Conservation (phyloP, 163 green algal genomes). For the Botryococcus braunii region DNA sequence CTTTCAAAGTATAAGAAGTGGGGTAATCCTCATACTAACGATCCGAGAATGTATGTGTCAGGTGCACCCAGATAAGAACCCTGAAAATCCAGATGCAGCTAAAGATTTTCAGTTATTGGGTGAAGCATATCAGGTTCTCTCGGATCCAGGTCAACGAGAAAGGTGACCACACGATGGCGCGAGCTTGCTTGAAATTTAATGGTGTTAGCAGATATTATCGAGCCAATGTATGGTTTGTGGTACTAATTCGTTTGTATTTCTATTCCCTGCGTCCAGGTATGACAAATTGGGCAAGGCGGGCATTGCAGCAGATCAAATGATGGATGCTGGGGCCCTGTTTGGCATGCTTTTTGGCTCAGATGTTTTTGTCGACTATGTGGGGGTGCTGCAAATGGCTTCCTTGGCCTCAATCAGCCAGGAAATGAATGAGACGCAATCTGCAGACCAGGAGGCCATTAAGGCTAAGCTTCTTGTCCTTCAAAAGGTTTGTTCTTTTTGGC, state of each 20-base stretch:
- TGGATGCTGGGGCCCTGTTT: slow-evolving; percentile 52
- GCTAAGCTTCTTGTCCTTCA: slow-evolving; percentile 34
- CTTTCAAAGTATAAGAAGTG: neutral
- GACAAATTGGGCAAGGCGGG: slow-evolving; percentile 30
- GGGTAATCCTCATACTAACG: neutral
- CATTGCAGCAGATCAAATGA: slow-evolving; percentile 31
- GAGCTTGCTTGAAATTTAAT: no score
- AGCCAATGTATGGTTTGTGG: no score
- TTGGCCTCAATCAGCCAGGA: slow-evolving; percentile 24
- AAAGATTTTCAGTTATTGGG: slow-evolving; percentile 48
- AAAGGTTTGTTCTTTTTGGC: slow-evolving; percentile 9
- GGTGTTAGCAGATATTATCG: no score
- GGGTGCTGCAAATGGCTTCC: slow-evolving; percentile 43
- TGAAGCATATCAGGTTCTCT: slow-evolving; percentile 52
- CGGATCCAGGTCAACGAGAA: no score
- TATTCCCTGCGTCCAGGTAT: slow-evolving; percentile 31
- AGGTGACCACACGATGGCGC: no score
- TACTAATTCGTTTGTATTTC: no score
- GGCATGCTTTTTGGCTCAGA: slow-evolving; percentile 58
- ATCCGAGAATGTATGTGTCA: neutral
- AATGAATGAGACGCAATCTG: slow-evolving; percentile 29
- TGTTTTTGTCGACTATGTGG: slow-evolving; percentile 52
- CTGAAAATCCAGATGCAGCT: slow-evolving; percentile 35
- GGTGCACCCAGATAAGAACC: slow-evolving; percentile 66
- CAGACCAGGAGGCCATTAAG: slow-evolving; percentile 38